Conservation (phyloP, 768 basidiomycete genomes). For the Lactarius tabidus region DNA sequence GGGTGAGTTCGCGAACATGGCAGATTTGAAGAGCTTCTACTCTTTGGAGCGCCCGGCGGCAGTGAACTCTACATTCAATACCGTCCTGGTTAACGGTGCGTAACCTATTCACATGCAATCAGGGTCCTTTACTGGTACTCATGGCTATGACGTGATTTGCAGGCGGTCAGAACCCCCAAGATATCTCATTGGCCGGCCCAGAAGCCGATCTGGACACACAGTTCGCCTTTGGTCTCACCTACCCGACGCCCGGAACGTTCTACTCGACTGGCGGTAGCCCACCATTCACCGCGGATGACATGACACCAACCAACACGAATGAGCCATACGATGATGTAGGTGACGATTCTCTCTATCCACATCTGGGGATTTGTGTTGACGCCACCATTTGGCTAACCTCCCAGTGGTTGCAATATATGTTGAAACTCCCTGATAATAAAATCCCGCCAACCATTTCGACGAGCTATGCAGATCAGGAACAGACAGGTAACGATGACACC, state of each 20-base stretch:
- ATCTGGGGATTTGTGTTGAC: background rate
- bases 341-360: background rate
- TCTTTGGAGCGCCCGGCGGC: conserved; percentile 18
- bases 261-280: conserved; percentile 28
- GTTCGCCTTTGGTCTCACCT: conserved; percentile 28
- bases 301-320: conserved; percentile 7
- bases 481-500: conserved; percentile 44
- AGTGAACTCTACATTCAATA: conserved; percentile 15
- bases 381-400: background rate
- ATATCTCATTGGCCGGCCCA: conserved; percentile 13
- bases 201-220: conserved; percentile 29
- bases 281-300: conserved; percentile 25
- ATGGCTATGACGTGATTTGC: background rate
- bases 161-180: conserved; percentile 27
- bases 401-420: conserved; percentile 62
- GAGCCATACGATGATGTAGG: conserved; percentile 23
- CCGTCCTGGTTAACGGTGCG: conserved; percentile 15
- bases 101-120: background rate
- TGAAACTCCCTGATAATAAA: conserved; percentile 34
- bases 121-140: background rate
- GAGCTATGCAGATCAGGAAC: conserved; percentile 70
- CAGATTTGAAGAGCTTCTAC: conserved; percentile 25
- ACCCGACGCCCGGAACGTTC: conserved; percentile 27
- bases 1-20: conserved; percentile 33
- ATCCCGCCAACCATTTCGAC: conserved; percentile 64